Conservation (phyloP, 495 filamentous ascomycete species). For the Thermochaetoides thermophila region DNA sequence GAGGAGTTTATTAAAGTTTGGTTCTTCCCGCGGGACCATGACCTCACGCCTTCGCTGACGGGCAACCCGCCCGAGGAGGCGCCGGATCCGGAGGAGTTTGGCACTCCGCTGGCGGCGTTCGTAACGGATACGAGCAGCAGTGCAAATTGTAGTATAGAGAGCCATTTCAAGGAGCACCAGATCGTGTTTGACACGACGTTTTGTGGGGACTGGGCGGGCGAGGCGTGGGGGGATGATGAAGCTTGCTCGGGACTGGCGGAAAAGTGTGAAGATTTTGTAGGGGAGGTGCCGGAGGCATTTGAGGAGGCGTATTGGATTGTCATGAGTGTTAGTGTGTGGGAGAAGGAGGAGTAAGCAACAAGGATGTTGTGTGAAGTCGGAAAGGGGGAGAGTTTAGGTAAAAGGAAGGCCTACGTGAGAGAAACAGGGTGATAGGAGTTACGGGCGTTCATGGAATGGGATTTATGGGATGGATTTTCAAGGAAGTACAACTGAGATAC, state of each 20-base stretch:
- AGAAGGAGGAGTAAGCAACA: too few relatives aligned
- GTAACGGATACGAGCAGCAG: constrained; percentile 28
- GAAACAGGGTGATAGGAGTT: too few relatives aligned
- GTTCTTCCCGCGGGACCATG: constrained; percentile 50
- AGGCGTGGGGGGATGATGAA: constrained; percentile 31
- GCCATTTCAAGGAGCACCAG: constrained; percentile 52
- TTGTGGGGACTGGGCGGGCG: constrained; percentile 82
- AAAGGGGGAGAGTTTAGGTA: too few relatives aligned
- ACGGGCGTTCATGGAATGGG: too few relatives aligned
- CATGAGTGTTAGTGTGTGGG: too few relatives aligned
- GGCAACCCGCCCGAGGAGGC: constrained; percentile 1
- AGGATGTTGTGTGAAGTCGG: too few relatives aligned
- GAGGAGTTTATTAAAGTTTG: constrained; percentile 51
- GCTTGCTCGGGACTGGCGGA: constrained; percentile 28
- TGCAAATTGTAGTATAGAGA: constrained; percentile 57
- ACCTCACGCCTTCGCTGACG: constrained; percentile 22
- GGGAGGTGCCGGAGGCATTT: constrained; percentile 44
- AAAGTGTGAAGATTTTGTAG: constrained; percentile 52
- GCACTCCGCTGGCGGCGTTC: constrained; percentile 51
- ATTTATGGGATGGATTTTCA: too few relatives aligned
- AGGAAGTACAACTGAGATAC: too few relatives aligned
- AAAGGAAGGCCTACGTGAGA: too few relatives aligned
- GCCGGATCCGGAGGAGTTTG: constrained; percentile 52
- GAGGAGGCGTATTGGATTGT: constrained; percentile 54
- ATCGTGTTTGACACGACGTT: constrained; percentile 76